A percentile compares a stretch with the other conserved stretches of the same genome.
Conservation (phyloP, 164 flowering plant genomes). For the Vitis vinifera region DNA sequence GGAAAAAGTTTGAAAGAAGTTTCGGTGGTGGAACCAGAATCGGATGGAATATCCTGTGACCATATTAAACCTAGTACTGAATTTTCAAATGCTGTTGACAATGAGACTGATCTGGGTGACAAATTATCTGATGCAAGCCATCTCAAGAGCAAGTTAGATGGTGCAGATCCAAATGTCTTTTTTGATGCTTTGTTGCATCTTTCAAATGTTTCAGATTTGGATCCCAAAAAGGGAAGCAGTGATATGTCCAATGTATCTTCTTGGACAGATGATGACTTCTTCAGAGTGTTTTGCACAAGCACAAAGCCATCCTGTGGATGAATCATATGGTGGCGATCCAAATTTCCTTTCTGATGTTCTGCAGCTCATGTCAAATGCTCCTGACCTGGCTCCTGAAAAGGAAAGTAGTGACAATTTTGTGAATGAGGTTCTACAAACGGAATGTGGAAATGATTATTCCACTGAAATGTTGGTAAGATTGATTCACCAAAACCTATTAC, state of each 20-base stretch:
- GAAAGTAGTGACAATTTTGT: slow-evolving; percentile 10
- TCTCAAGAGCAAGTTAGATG: slow-evolving; percentile 18
- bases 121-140: slow-evolving; percentile 18
- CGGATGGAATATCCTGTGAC: slow-evolving; percentile 23
- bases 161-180: slow-evolving; percentile 11
- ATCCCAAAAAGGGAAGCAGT: no score
- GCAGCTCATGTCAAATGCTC: no score
- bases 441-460: slow-evolving; percentile 17
- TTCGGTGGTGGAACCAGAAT: slow-evolving; percentile 17
- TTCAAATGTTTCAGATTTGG: slow-evolving; percentile 7
- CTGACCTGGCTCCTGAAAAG: slow-evolving; percentile 5
- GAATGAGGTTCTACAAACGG: slow-evolving; percentile 16
- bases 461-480: slow-evolving; percentile 12
- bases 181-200: slow-evolving; percentile 14
- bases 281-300: no score
- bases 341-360: no score
- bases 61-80: slow-evolving; percentile 9
- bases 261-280: no score
- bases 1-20: slow-evolving; percentile 15
- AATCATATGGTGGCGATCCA: no score
- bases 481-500: slow-evolving; percentile 15
- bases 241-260: no score
- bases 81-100: slow-evolving; percentile 17
- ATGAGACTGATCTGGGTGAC: slow-evolving; percentile 3
- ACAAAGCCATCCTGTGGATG: no score